phyloP scores from a whole-genome alignment of 208 protist genomes.

The Trypanosoma brucei region DNA sequence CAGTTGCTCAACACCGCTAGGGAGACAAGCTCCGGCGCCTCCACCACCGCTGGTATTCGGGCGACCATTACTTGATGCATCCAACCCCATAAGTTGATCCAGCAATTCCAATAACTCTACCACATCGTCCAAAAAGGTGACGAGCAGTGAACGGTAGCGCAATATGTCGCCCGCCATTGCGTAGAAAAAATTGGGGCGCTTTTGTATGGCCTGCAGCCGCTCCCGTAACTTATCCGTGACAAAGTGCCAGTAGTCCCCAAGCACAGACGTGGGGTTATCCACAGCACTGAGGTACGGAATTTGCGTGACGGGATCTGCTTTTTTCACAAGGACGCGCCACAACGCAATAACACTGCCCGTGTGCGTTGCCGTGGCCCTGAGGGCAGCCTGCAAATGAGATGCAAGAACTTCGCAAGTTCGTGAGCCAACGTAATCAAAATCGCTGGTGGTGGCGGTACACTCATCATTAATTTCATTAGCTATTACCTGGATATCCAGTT shows the following conservation, averaged over 20 bases:
- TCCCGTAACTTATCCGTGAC: constrained; percentile 59
- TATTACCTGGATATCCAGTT: constrained; percentile 55
- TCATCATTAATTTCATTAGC: constrained; percentile 29
- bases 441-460: constrained; percentile 1
- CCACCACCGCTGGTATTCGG: background rate
- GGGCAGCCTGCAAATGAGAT: constrained; percentile 41
- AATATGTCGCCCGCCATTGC: constrained; percentile 42
- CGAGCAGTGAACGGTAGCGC: constrained; percentile 44
- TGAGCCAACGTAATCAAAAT: constrained; percentile 16
- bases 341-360: constrained; percentile 55
- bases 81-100: constrained; percentile 9
- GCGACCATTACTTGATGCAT: constrained; percentile 1
- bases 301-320: constrained; percentile 36
- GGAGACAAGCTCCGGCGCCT: background rate
- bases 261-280: constrained; percentile 50
- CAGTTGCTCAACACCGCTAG: constrained; percentile 22
- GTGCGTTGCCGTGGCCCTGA: constrained; percentile 50
- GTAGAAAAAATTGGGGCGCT: constrained; percentile 38
- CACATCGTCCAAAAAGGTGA: constrained; percentile 39
- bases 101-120: constrained; percentile 18
- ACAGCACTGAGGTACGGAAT: constrained; percentile 32
- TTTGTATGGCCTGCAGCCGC: constrained; percentile 47
- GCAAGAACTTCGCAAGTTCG: constrained; percentile 39
- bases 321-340: constrained; percentile 60
- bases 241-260: constrained; percentile 65